Percentiles rank a stretch among this genome's conserved stretches.
Conservation (phyloP, 75 land plant genomes). For the Selaginella tamariscina region DNA sequence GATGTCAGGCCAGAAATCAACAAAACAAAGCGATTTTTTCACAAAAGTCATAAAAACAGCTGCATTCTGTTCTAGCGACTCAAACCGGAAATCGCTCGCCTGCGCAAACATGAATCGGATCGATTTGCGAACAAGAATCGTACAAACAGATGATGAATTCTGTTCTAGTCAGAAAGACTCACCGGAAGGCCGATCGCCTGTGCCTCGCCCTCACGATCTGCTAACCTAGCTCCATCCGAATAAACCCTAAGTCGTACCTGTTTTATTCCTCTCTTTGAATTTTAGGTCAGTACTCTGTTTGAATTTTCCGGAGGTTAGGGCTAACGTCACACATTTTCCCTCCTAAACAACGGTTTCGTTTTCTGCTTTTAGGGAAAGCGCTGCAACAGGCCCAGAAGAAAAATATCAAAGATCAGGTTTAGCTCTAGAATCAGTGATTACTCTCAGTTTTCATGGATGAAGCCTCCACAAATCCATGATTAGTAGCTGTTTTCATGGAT, state of each 20-base stretch:
- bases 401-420: too few species aligned
- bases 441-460: too few species aligned
- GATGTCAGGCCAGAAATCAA: too few species aligned
- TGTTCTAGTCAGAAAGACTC: background rate
- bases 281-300: too few species aligned
- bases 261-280: background rate
- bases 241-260: background rate
- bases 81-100: too few species aligned
- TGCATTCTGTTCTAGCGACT: too few species aligned
- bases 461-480: too few species aligned
- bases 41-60: too few species aligned
- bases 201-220: too few species aligned
- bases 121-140: background rate
- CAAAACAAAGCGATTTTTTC: too few species aligned
- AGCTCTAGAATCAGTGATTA: too few species aligned
- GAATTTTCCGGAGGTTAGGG: background rate
- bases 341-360: constrained; percentile 1
- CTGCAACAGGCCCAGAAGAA: background rate
- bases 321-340: background rate
- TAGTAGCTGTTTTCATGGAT: background rate
- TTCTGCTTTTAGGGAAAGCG: background rate
- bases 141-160: background rate
- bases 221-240: background rate
- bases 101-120: too few species aligned
- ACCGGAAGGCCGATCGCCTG: background rate